Evolutionary conservation across 225 moss, liverwort and hornwort genomes (phyloP).

Genomic region (Antitrichia curtipendula): DNA sequence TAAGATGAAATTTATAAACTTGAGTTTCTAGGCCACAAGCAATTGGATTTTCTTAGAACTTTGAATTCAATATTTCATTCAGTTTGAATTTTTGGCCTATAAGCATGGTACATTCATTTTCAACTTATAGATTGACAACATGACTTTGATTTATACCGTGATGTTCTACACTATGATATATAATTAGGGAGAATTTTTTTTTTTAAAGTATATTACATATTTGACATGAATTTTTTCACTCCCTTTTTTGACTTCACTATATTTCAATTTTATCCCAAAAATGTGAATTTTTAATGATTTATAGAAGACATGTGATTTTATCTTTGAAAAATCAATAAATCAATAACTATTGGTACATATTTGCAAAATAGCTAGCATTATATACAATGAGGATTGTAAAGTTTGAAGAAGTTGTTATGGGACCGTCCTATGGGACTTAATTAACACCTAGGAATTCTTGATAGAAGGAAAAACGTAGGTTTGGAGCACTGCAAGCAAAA

Average conservation of each 20-base stretch:
- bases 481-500: not conserved
- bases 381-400: not conserved
- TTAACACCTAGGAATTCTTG: not conserved
- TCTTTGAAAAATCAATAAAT: not conserved
- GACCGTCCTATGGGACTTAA: not conserved
- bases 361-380: not conserved
- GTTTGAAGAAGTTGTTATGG: too few relatives aligned
- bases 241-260: not conserved
- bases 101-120: not conserved
- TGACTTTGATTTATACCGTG: not conserved
- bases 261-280: too few relatives aligned
- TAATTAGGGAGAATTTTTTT: accelerated
- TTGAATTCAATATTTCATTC: not conserved
- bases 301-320: not conserved
- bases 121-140: not conserved
- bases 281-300: not conserved
- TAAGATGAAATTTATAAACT: not conserved
- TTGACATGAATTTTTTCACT: not conserved
- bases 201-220: not conserved
- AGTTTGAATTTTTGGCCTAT: not conserved
- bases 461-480: not conserved
- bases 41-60: not conserved
- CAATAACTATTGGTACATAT: not conserved
- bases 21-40: not conserved
- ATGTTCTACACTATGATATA: not conserved